phyloP scores from a whole-genome alignment of 2,329 filamentous ascomycete genomes.

The Ophiosphaerella korrae region DNA sequence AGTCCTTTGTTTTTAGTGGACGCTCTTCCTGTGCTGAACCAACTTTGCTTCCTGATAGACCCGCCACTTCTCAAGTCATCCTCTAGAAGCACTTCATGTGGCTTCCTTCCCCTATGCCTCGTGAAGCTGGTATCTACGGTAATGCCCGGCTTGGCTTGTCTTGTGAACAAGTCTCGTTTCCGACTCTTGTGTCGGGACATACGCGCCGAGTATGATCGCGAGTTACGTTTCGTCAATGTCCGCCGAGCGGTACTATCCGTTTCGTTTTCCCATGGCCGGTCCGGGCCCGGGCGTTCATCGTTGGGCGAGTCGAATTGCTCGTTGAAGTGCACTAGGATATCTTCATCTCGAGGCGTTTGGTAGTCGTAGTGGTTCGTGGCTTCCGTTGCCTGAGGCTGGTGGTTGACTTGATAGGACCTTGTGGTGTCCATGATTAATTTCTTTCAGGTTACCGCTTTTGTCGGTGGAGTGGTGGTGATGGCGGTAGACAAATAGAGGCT shows the following conservation, averaged over 20 bases:
- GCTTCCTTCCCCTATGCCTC: constrained; percentile 49
- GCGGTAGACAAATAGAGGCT: constrained; percentile 8
- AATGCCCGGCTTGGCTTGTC: constrained; percentile 66
- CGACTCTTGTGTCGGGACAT: constrained; percentile 59
- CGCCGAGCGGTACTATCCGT: constrained; percentile 33
- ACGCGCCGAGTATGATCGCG: constrained; percentile 42
- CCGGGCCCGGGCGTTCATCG: constrained; percentile 19
- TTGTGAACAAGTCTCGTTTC: constrained; percentile 63
- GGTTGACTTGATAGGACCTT: constrained; percentile 14
- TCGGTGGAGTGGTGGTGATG: constrained; percentile 6
- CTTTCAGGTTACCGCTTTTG: constrained; percentile 4
- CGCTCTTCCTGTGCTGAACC: constrained; percentile 37
- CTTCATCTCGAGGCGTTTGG: constrained; percentile 22
- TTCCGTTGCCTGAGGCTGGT: constrained; percentile 17
- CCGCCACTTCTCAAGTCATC: constrained; percentile 27
- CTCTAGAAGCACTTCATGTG: constrained; percentile 53
- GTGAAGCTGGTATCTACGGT: constrained; percentile 73
- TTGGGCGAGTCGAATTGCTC: constrained; percentile 28
- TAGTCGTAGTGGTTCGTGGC: constrained; percentile 14
- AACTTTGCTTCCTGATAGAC: constrained; percentile 32
- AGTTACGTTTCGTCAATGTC: constrained; percentile 37
- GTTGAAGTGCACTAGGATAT: constrained; percentile 34
- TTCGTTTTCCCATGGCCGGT: constrained; percentile 29
- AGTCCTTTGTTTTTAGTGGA: constrained; percentile 39
- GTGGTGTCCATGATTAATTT: constrained; percentile 24